These are phyloP conservation scores for Nakazawaea wyomingensis DNA, from an alignment of 805 yeast genomes.

Conservation along the genomic window DNA sequence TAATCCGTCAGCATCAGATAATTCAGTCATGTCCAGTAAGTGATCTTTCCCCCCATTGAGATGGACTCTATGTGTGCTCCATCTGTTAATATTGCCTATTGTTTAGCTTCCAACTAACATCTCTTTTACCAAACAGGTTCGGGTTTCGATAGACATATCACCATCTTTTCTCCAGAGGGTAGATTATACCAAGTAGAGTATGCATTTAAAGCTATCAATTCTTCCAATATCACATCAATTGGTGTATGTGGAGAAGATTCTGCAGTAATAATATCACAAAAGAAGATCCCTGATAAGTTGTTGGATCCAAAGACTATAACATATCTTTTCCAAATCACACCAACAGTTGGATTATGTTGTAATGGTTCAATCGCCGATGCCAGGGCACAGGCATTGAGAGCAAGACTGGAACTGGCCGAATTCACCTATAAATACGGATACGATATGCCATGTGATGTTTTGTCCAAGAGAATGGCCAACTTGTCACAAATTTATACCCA, in stretches of 20 bases:
- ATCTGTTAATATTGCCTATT: too few species aligned
- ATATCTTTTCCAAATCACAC: constrained; percentile 78
- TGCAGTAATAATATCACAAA: constrained; percentile 86
- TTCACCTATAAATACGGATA: constrained; percentile 92
- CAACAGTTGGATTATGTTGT: constrained; percentile 80
- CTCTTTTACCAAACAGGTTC: constrained; percentile 25
- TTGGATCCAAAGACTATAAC: constrained; percentile 84
- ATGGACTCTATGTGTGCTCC: too few species aligned
- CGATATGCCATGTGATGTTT: constrained; percentile 91
- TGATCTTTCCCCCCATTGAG: constrained; percentile 8
- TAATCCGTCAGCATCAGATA: not conserved
- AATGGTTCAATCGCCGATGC: constrained; percentile 98
- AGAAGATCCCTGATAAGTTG: constrained; percentile 93
- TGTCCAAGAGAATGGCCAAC: constrained; percentile 94
- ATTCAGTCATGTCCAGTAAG: constrained; percentile 25
- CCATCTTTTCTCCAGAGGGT: constrained; percentile 98
- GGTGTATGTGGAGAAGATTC: constrained; percentile 85
- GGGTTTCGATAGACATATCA: constrained; percentile 98
- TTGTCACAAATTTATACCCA: constrained; percentile 94
- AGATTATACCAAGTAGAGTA: constrained; percentile 96
- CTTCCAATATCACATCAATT: constrained; percentile 83
- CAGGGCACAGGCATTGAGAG: constrained; percentile 81
- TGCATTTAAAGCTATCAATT: constrained; percentile 94
- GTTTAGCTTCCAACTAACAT: too few species aligned
- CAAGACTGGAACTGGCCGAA: constrained; percentile 94